Base-by-base conservation (phyloP, 345 rosid genomes). In the Euphorbia pulcherrima region DNA sequence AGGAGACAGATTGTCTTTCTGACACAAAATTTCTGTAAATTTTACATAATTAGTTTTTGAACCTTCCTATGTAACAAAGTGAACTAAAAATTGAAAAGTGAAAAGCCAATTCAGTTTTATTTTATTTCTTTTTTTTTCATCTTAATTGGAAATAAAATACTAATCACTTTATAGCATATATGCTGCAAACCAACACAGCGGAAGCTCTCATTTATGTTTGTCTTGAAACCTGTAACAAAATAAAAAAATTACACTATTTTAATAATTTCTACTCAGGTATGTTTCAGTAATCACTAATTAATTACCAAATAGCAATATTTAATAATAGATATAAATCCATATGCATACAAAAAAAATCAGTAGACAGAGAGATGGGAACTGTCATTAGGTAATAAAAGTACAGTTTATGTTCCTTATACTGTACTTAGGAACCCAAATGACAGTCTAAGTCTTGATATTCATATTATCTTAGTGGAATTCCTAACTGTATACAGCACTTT, bases 211-310 rank as follows among this genome's bases (percentile, higher is more conserved):
- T 50, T 83, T 79, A 89, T 76, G 86, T 78, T 70, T 81, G 74
- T 83, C 89, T 89, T 64, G 92, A 82, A 84, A 92, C 90, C 98
- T 89, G 90, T 51, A 78, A 59, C 40, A 41, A 47, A 13, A 64
- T 41, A 73, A 12, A 35, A 71, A 60, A 62, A 61, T 47, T 26
- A 50, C 44, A 56, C 60, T 56, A 24, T 50, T 50, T 57, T 47
- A 60, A 71, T 70, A 44, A 76, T 54, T 67, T 71, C 52, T 64
- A 73, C 11, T 74, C 33, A 63, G 40, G 52, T 33, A 53, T 70
- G 66, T 74, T 76, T 73, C 69, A 69, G 47, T 29, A 71, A 75
- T 50, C 8, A 79, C 28, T 39, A 68, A 30, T 27, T 14, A 46
- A 47, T 28, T 30, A 23, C 24, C 28, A 11, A 68, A 47, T 30